Percentiles rank a stretch among this genome's conserved stretches.
Evolutionary conservation across 1,139 yeast species (phyloP).

Genomic region (Zhuliangozyma parablackwelliae): DNA sequence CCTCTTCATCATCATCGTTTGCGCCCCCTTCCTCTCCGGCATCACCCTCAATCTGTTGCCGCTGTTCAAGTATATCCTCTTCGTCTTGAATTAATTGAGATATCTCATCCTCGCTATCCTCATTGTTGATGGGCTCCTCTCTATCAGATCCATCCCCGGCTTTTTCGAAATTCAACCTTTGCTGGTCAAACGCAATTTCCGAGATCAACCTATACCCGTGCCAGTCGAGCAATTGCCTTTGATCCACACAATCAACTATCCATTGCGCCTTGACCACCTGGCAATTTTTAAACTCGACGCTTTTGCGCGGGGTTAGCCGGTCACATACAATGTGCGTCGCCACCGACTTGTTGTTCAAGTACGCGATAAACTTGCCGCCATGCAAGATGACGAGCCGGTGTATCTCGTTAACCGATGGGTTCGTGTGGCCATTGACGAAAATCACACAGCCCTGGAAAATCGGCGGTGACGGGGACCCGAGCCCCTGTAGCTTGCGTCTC

Average conservation of each 20-base stretch:
- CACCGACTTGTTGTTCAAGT: slow-evolving; percentile 61
- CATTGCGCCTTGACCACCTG: slow-evolving; percentile 80
- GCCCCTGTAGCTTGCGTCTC: slow-evolving; percentile 25
- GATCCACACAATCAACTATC: slow-evolving; percentile 63
- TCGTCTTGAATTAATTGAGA: slow-evolving; percentile 1
- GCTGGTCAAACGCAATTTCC: slow-evolving; percentile 49
- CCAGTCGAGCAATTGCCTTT: slow-evolving; percentile 59
- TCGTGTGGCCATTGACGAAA: slow-evolving; percentile 83
- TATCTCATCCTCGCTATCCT: slow-evolving; percentile 3
- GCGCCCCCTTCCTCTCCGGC: slow-evolving; percentile 1
- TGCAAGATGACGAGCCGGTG: slow-evolving; percentile 67
- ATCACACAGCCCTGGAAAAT: slow-evolving; percentile 63
- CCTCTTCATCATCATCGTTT: slow-evolving; percentile 4
- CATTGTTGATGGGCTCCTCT: slow-evolving; percentile 7
- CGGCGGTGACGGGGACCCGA: slow-evolving; percentile 17
- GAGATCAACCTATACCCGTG: slow-evolving; percentile 53
- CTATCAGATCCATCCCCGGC: not conserved
- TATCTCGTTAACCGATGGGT: slow-evolving; percentile 68
- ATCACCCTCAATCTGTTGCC: slow-evolving; percentile 9
- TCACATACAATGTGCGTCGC: slow-evolving; percentile 87
- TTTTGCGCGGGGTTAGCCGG: slow-evolving; percentile 71
- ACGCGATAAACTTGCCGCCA: slow-evolving; percentile 77
- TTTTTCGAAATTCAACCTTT: slow-evolving; percentile 23
- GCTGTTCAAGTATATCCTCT: slow-evolving; percentile 4
- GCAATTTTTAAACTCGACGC: slow-evolving; percentile 57